Evolutionary conservation across 305 asterid genomes (phyloP), one percentile per base, ranked within the genome.

Genomic region (Solanum hybrid): DNA sequence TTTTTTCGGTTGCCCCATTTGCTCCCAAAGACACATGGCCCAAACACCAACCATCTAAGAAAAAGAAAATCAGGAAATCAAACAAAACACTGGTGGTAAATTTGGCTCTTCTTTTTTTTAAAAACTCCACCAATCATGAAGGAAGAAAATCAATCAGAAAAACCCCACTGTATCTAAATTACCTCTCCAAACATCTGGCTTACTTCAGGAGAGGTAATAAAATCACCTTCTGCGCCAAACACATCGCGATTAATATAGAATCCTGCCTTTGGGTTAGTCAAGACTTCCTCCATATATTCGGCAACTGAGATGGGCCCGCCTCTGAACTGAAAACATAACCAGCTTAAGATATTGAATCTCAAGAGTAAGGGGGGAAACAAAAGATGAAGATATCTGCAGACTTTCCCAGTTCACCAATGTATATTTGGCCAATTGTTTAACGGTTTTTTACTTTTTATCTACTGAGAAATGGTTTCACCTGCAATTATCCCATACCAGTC

Each of bases 181-280:
- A 96, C 99, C 99, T 97, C 99, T 79, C 99, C 99, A 93, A 97
- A 95, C 98, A 97, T 96, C 94, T 97, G 99, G 94, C 99, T 97
- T 34, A 97, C 99, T 95, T 97, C 99, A 18, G 99, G 99, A 37
- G 99, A 97, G 51, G 99, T 97, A 89, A 97, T 93, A 91, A 97
- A 97, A 91, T 96, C 98, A 10, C 99, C 99, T 84, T 92, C 95
- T 1, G 96, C 94, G 64, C 99, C 98, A 87, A 97, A 97, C 26
- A 97, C 99, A 92, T 97, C 99, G 12, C 97, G 96, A 90, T 97
- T 96, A 40, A 97, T 95, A 86, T 97, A 97, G 93, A 94, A 97
- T 22, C 99, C 99, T 5, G 93, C 94, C 89, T 93, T 95, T 2
- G 98, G 99, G 89, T 97, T 97, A 13, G 99, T 97, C 89, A 97